These are phyloP conservation scores for Vaccinium macrocarpon DNA, from an alignment of 148 eudicot genomes.

Conservation along the genomic window DNA sequence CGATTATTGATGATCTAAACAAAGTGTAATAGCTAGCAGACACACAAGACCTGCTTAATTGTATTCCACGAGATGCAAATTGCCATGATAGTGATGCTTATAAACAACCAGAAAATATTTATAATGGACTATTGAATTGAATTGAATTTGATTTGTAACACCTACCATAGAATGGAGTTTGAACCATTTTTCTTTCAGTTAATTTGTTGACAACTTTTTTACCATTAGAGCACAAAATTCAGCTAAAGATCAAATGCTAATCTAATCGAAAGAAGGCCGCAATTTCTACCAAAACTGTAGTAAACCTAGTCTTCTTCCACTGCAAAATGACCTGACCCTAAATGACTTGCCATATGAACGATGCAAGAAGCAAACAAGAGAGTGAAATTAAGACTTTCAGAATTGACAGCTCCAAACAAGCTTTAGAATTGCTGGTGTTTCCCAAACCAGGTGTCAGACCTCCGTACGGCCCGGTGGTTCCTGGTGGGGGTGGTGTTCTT, in stretches of 20 bases:
- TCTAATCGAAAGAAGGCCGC: conserved; percentile 6
- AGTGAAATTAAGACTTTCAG: neutral
- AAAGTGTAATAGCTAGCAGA: neutral
- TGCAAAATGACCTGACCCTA: neutral
- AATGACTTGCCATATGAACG: conserved; percentile 10
- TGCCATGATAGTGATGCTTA: neutral
- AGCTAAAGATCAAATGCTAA: conserved; percentile 1
- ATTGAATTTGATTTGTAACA: neutral
- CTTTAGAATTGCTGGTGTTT: conserved; percentile 11
- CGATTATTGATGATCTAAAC: neutral
- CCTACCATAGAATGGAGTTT: neutral
- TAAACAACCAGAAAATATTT: neutral
- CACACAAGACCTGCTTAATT: neutral
- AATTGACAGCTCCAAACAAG: neutral
- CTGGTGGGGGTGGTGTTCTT: conserved; percentile 19
- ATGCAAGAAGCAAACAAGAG: neutral
- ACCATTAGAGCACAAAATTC: neutral
- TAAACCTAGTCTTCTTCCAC: conserved; percentile 17
- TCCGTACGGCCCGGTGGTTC: conserved; percentile 3
- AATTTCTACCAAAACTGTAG: conserved; percentile 23
- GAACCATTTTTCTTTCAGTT: neutral
- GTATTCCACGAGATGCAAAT: neutral
- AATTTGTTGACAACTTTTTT: neutral
- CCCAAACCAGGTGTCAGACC: conserved; percentile 18
- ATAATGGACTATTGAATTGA: neutral